Evolutionary conservation across 169 alveolate genomes (phyloP), one percentile per base, ranked within the genome.

Genomic region (Cryptosporidium bovis): DNA sequence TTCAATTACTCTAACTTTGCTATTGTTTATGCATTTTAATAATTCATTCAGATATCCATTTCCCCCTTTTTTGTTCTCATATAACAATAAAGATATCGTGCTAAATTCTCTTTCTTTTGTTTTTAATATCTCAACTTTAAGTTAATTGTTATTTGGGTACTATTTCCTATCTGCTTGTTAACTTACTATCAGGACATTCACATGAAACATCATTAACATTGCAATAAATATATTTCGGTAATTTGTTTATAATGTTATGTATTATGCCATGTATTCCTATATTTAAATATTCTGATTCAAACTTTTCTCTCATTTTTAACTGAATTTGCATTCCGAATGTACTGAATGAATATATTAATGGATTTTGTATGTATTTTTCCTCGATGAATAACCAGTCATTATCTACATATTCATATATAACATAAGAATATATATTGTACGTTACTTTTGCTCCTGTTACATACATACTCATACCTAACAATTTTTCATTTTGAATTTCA

Each of bases 121-220:
- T 58, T 62, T 77, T 4, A 12, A 31, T 27, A 77, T 60, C 12
- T 77, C 34, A 44, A 77, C 87, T 77, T 36, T 6, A 40, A 56
- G 36, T 34, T 3, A 71, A 13, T 2, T 51, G 3, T 18, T 18
- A 40, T 24, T n/a, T 6, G 6, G 0, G 18, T 6, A 51, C 2
- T 31, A 55, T 55, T 18, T 27, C 18, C 18, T 10, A 33, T 15
- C 15, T 6, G 10, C 10, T 40, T 40, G 48, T 69, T 31, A 77
- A 77, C 87, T 77, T 77, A 77, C 87, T 77, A 51, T 77, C 87
- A 20, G 87, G 87, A 29, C 87, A 77, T 24, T 77, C 87, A 77
- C 87, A 77, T 7, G 62, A 56, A 8, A 77, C 33, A 40, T 77
- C 87, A 60, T 60, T 56, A 29, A 77, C 33, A 60, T 56, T 56